Percentiles rank a stretch among this genome's conserved stretches.
These are phyloP conservation scores for Rhodocollybia butyracea DNA, from an alignment of 768 basidiomycete species.

Conservation along the genomic window DNA sequence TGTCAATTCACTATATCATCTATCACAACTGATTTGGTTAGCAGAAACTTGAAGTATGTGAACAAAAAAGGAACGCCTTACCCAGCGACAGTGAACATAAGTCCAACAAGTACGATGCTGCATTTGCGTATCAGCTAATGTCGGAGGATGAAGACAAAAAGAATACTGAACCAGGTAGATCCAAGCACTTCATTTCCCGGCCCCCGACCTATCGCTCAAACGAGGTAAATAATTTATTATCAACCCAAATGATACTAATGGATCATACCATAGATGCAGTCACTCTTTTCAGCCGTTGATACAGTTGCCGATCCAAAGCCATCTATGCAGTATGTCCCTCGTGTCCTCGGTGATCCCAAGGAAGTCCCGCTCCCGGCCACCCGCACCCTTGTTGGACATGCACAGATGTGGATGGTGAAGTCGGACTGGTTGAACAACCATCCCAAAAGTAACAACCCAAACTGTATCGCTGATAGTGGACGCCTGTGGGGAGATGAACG, in stretches of 20 bases:
- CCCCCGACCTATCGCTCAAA: background rate
- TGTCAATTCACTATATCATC: background rate
- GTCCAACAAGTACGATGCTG: background rate
- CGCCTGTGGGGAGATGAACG: slow-evolving; percentile 15
- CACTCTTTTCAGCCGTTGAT: background rate
- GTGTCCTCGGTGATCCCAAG: slow-evolving; percentile 3
- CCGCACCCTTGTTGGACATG: slow-evolving; percentile 9
- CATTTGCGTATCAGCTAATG: background rate
- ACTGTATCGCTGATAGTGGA: slow-evolving; percentile 13
- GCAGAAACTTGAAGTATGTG: background rate
- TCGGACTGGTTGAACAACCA: slow-evolving; percentile 15
- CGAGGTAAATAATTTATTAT: background rate
- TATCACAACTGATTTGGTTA: background rate
- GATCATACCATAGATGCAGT: background rate
- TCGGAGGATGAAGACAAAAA: background rate
- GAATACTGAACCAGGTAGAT: background rate
- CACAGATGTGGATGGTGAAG: slow-evolving; percentile 20
- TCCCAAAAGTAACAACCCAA: slow-evolving; percentile 7
- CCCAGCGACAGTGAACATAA: background rate
- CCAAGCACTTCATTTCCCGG: background rate
- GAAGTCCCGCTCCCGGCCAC: slow-evolving; percentile 11
- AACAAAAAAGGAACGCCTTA: background rate
- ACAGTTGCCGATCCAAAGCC: background rate
- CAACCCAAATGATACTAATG: background rate
- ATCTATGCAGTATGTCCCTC: background rate